phyloP scores from a whole-genome alignment of 805 yeast species.

The Cyberlindnera euphorbiiphila region DNA sequence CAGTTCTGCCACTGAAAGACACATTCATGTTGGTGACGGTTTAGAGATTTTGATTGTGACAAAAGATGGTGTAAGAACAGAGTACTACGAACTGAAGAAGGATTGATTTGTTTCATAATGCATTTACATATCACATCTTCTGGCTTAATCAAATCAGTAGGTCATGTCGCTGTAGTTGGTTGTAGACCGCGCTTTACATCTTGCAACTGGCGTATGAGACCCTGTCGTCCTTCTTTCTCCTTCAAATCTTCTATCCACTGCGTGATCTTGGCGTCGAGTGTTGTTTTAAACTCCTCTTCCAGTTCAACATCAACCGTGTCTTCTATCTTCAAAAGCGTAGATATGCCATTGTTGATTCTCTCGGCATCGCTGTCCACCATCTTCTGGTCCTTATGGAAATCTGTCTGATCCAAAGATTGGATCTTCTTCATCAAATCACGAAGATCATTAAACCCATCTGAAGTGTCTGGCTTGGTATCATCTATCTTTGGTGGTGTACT shows the following conservation, averaged over 20 bases:
- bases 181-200: slow-evolving; percentile 12
- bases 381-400: slow-evolving; percentile 1
- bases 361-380: not conserved
- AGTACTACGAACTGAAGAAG: slow-evolving; percentile 80
- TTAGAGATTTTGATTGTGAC: slow-evolving; percentile 87
- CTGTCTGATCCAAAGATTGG: slow-evolving; percentile 15
- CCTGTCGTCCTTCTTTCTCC: slow-evolving; percentile 1
- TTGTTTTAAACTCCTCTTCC: slow-evolving; percentile 6
- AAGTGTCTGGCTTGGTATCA: not conserved
- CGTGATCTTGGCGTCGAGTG: slow-evolving; percentile 4
- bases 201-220: slow-evolving; percentile 15
- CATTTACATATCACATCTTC: not conserved
- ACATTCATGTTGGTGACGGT: slow-evolving; percentile 97
- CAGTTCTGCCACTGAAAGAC: slow-evolving; percentile 95
- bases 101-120: no score
- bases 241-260: slow-evolving; percentile 13
- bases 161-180: not conserved
- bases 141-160: no score
- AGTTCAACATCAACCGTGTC: slow-evolving; percentile 1
- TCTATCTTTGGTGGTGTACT: no score
- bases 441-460: slow-evolving; percentile 12
- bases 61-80: slow-evolving; percentile 85
- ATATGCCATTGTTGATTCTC: slow-evolving; percentile 1
- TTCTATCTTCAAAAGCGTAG: slow-evolving; percentile 6
- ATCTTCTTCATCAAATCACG: slow-evolving; percentile 23